Conservation (phyloP, 163 green algal genomes). For the Volvox carteri region DNA sequence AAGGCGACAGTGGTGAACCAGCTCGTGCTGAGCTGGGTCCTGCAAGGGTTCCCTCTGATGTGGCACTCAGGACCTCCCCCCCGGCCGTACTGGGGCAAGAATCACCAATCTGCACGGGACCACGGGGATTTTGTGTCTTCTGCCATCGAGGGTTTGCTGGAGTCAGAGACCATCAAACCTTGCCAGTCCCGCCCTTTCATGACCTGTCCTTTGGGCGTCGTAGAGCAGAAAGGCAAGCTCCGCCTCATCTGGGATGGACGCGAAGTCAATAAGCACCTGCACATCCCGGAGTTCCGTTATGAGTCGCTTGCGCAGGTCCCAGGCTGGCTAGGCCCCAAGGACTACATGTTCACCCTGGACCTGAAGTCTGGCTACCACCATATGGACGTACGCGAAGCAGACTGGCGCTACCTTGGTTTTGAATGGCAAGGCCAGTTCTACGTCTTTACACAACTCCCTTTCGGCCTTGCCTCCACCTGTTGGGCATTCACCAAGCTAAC, state of each 20-base stretch:
- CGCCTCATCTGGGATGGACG: conserved; percentile 11
- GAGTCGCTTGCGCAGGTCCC: not conserved
- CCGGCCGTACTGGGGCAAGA: not conserved
- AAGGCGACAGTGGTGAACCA: not conserved
- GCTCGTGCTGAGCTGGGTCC: not conserved
- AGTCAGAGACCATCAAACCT: not conserved
- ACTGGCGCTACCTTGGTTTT: conserved; percentile 18
- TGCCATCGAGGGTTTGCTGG: not conserved
- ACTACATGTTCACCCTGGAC: conserved; percentile 18
- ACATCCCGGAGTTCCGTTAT: conserved; percentile 7
- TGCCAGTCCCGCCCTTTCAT: not conserved
- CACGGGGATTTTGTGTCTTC: not conserved
- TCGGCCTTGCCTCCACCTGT: conserved; percentile 11
- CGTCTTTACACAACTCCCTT: conserved; percentile 35
- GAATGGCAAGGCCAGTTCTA: conserved; percentile 2
- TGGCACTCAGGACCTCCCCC: not conserved
- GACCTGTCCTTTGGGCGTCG: conserved; percentile 2
- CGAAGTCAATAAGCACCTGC: not conserved
- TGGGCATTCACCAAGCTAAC: conserved; percentile 53
- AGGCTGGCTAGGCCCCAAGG: not conserved
- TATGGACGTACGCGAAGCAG: not conserved
- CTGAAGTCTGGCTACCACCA: conserved; percentile 42
- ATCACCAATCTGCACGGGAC: not conserved
- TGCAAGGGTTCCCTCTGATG: not conserved
- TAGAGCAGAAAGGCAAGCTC: not conserved